Percentiles rank a stretch among this genome's conserved stretches.
Conservation (phyloP, 176 grass and related monocot genomes). For the sorghum (Sorghum bicolor) region DNA sequence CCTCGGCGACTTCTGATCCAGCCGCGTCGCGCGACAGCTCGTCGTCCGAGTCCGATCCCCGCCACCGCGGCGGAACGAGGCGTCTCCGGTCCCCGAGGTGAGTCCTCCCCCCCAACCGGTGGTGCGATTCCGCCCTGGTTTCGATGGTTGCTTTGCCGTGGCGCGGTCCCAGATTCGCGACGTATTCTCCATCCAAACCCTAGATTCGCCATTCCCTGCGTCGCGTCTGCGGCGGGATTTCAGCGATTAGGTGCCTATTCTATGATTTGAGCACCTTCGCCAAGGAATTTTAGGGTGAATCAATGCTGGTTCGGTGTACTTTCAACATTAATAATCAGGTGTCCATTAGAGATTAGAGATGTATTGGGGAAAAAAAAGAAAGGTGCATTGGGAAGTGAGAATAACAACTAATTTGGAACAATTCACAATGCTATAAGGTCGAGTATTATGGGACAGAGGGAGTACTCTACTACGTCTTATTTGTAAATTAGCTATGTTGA, state of each 20-base stretch:
- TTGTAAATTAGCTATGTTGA: background rate
- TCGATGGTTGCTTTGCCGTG: conserved; percentile 1
- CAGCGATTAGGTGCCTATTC: background rate
- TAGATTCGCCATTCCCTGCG: background rate
- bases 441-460: background rate
- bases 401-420: no score
- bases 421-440: no score
- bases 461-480: background rate
- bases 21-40: conserved; percentile 24
- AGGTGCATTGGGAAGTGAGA: no score
- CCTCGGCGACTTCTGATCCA: conserved; percentile 17
- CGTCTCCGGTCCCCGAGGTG: conserved; percentile 24
- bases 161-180: conserved; percentile 30
- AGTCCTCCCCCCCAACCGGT: background rate
- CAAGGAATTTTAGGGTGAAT: background rate
- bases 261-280: background rate
- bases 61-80: background rate
- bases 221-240: background rate
- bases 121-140: background rate
- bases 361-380: no score
- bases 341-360: no score
- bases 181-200: conserved; percentile 2
- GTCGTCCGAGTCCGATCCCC: background rate
- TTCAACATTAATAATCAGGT: no score
- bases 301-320: background rate